These are phyloP conservation scores for Aspergillus panamensis DNA, from an alignment of 495 filamentous ascomycete species.

Conservation along the genomic window DNA sequence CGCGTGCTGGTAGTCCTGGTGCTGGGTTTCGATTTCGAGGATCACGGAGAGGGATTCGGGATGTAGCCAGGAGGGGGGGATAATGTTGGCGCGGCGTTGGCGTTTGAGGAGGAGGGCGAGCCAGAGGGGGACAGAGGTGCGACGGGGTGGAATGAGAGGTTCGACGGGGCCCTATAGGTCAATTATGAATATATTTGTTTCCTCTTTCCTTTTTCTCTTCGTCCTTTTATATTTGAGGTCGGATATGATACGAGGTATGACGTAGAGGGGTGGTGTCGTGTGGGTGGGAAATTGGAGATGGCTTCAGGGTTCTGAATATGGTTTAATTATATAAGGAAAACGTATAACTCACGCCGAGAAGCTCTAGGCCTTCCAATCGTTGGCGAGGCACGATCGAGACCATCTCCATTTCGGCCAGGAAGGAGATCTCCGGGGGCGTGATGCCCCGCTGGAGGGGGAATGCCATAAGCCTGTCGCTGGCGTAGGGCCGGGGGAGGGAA, in stretches of 20 bases:
- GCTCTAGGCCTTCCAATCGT: slow-evolving; percentile 74
- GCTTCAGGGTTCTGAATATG: no score
- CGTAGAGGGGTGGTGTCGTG: background rate
- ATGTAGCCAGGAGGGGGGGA: slow-evolving; percentile 84
- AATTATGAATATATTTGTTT: slow-evolving; percentile 5
- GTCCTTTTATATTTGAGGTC: background rate
- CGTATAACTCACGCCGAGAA: slow-evolving; percentile 68
- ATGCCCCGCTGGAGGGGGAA: slow-evolving; percentile 78
- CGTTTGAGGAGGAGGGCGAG: slow-evolving; percentile 95
- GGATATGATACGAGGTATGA: background rate
- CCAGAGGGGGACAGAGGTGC: slow-evolving; percentile 83
- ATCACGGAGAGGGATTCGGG: slow-evolving; percentile 67
- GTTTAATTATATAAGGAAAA: background rate
- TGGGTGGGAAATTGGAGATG: background rate
- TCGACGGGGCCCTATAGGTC: slow-evolving; percentile 67
- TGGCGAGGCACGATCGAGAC: slow-evolving; percentile 92
- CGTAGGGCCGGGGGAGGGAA: background rate
- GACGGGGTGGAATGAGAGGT: slow-evolving; percentile 73
- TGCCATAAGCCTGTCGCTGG: slow-evolving; percentile 57
- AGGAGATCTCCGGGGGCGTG: slow-evolving; percentile 85
- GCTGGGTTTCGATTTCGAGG: slow-evolving; percentile 73
- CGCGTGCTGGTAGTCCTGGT: slow-evolving; percentile 48
- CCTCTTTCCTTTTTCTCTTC: background rate
- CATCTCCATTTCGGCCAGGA: slow-evolving; percentile 94
- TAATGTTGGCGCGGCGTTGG: slow-evolving; percentile 89